Conservation (phyloP, 108 stramenopile genomes). For the Epithemia pelagica region DNA sequence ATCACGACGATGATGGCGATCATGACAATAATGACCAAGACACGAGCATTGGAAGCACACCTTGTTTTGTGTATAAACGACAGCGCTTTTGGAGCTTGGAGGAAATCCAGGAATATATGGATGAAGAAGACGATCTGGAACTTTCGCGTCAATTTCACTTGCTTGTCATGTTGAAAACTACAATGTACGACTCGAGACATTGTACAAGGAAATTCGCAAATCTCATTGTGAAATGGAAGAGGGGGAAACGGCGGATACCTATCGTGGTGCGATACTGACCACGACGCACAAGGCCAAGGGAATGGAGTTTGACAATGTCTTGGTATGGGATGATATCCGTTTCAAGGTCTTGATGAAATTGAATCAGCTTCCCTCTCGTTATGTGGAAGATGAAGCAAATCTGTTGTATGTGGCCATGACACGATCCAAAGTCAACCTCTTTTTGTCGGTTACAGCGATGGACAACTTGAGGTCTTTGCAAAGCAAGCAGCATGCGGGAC, state of each 20-base stretch:
- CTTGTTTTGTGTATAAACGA: slow-evolving; percentile 1
- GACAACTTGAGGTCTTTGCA: too few relatives aligned
- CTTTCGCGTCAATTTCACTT: neutral
- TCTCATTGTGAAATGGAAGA: neutral
- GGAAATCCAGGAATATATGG: slow-evolving; percentile 2
- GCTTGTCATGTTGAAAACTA: neutral
- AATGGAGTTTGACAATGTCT: slow-evolving; percentile 2
- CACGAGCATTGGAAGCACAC: too few relatives aligned
- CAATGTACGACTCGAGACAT: neutral
- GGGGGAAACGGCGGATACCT: neutral
- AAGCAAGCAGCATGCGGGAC: neutral
- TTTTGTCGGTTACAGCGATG: neutral
- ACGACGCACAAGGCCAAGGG: slow-evolving; percentile 8
- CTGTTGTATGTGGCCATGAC: slow-evolving; percentile 4
- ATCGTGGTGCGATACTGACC: neutral
- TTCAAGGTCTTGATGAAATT: neutral
- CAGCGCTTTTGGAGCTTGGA: neutral
- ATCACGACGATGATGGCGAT: too few relatives aligned
- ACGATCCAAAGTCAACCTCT: slow-evolving; percentile 2
- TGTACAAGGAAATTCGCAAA: neutral
- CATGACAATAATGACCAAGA: too few relatives aligned
- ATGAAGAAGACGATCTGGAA: slow-evolving; percentile 1
- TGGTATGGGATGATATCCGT: neutral
- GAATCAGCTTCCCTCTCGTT: too few relatives aligned
- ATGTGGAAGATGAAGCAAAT: slow-evolving; percentile 1